phyloP scores from a whole-genome alignment of 1,139 yeast genomes.

The Yamadazyma blattariae region DNA sequence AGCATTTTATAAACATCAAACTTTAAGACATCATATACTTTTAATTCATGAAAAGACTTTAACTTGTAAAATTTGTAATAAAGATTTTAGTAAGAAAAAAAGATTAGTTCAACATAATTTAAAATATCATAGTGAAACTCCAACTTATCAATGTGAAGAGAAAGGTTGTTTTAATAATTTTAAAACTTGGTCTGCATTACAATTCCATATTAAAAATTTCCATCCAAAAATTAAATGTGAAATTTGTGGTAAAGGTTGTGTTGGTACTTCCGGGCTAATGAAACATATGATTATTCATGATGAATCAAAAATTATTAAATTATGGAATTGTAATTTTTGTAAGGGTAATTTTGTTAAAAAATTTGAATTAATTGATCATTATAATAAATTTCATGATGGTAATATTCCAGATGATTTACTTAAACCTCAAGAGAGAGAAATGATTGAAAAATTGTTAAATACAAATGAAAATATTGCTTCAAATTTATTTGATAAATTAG shows the following conservation, averaged over 20 bases:
- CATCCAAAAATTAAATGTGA: constrained; percentile 72
- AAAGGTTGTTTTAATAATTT: constrained; percentile 61
- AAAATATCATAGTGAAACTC: constrained; percentile 54
- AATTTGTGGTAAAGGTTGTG: constrained; percentile 70
- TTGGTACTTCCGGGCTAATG: constrained; percentile 65
- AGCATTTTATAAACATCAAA: constrained; percentile 74
- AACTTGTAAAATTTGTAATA: constrained; percentile 58
- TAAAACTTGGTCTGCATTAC: constrained; percentile 75
- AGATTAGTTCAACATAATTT: constrained; percentile 60
- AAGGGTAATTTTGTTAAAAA: constrained; percentile 35
- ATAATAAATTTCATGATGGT: constrained; percentile 42
- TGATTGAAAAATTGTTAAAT: constrained; percentile 20
- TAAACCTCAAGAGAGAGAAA: constrained; percentile 22
- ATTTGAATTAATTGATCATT: constrained; percentile 36
- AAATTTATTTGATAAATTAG: constrained; percentile 2
- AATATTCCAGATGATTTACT: constrained; percentile 35
- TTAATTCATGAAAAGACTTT: constrained; percentile 57
- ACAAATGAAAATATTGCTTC: constrained; percentile 12
- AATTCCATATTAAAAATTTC: constrained; percentile 63
- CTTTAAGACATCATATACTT: constrained; percentile 68
- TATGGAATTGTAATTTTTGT: constrained; percentile 65
- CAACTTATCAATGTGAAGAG: constrained; percentile 60
- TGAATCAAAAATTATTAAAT: constrained; percentile 43
- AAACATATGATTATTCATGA: constrained; percentile 67
- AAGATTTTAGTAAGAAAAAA: constrained; percentile 58